Evolutionary conservation across 805 yeast species (phyloP).

Genomic region (Metschnikowia anglica): DNA sequence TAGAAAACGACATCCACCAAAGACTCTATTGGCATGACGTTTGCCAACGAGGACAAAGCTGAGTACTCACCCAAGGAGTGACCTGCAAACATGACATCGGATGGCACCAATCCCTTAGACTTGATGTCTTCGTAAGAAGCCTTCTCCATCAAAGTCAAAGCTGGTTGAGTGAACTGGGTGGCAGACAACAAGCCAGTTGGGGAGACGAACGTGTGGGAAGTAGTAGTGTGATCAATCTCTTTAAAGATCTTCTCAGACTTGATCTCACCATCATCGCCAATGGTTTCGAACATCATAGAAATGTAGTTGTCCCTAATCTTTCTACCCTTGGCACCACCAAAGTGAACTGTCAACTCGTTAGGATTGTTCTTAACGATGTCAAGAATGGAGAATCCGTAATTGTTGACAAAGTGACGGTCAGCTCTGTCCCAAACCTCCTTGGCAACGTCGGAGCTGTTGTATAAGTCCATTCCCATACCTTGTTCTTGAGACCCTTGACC

Average conservation of each 20-base stretch:
- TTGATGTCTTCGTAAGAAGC: slow-evolving; percentile 98
- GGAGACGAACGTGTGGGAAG: slow-evolving; percentile 83
- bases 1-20: slow-evolving; percentile 97
- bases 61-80: slow-evolving; percentile 99
- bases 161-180: slow-evolving; percentile 99
- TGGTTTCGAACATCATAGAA: slow-evolving; percentile 96
- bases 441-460: slow-evolving; percentile 87
- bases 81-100: slow-evolving; percentile 94
- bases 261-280: slow-evolving; percentile 77
- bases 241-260: slow-evolving; percentile 94
- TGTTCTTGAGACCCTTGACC: slow-evolving; percentile 99
- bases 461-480: slow-evolving; percentile 99
- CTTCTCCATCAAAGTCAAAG: slow-evolving; percentile 98
- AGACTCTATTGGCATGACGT: slow-evolving; percentile 97
- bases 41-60: slow-evolving; percentile 94
- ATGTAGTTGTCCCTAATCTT: slow-evolving; percentile 91
- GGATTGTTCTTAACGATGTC: slow-evolving; percentile 96
- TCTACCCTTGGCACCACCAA: slow-evolving; percentile 98
- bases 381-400: slow-evolving; percentile 95
- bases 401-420: slow-evolving; percentile 84
- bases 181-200: slow-evolving; percentile 96
- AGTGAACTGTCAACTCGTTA: slow-evolving; percentile 89
- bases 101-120: slow-evolving; percentile 91
- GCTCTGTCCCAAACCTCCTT: slow-evolving; percentile 97
- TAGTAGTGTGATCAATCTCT: slow-evolving; percentile 76